phyloP scores from a whole-genome alignment of 108 stramenopile genomes.

The Chaetoceros tenuissimus region DNA sequence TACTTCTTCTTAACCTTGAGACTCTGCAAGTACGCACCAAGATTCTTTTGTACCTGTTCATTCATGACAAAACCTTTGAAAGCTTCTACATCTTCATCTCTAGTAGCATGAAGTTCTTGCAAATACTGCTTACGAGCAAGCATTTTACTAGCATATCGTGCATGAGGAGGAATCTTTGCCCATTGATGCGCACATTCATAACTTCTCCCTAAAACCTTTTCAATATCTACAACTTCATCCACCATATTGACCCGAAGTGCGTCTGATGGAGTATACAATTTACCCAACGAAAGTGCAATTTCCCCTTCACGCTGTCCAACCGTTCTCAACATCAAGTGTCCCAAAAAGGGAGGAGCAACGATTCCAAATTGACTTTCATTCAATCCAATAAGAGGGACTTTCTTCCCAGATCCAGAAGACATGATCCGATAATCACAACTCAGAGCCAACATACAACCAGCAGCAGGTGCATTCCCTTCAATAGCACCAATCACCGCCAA shows the following conservation, averaged over 20 bases:
- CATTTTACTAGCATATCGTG: slow-evolving; percentile 52
- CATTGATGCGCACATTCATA: slow-evolving; percentile 25
- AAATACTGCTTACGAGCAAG: slow-evolving; percentile 38
- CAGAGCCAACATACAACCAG: slow-evolving; percentile 82
- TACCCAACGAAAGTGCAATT: slow-evolving; percentile 53
- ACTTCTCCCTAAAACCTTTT: slow-evolving; percentile 26
- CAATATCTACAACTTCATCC: slow-evolving; percentile 49
- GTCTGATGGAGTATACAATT: slow-evolving; percentile 44
- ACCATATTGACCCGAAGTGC: slow-evolving; percentile 62
- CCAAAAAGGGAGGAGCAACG: slow-evolving; percentile 57
- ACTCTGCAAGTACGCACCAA: slow-evolving; percentile 43
- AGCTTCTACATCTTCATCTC: slow-evolving; percentile 47
- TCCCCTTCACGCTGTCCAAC: slow-evolving; percentile 76
- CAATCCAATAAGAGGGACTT: slow-evolving; percentile 49
- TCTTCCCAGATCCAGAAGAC: slow-evolving; percentile 14
- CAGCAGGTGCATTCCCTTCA: slow-evolving; percentile 77
- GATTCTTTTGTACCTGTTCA: slow-evolving; percentile 47
- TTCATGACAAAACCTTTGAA: slow-evolving; percentile 58
- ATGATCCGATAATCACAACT: slow-evolving; percentile 80
- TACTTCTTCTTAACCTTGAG: slow-evolving; percentile 40
- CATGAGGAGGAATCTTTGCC: slow-evolving; percentile 49
- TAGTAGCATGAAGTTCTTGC: slow-evolving; percentile 28
- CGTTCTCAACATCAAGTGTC: slow-evolving; percentile 25
- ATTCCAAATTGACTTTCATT: slow-evolving; percentile 82
- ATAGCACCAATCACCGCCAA: slow-evolving; percentile 62